Percentiles rank a stretch among this genome's conserved stretches.
Evolutionary conservation across 2,329 filamentous ascomycete species (phyloP).

Genomic region (Verticillium dahliae): DNA sequence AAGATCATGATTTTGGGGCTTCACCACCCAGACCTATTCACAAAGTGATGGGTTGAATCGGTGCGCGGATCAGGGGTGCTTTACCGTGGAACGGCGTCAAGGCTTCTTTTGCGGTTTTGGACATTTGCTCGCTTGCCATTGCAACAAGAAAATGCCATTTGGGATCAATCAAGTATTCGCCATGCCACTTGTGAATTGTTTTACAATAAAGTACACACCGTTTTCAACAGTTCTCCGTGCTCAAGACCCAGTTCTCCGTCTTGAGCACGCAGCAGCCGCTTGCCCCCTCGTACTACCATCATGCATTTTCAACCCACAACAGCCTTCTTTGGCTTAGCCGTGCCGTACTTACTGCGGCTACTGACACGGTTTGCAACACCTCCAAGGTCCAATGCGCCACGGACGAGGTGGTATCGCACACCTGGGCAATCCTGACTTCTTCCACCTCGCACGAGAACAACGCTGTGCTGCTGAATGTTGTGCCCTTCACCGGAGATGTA

Average conservation of each 20-base stretch:
- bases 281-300: too few relatives aligned
- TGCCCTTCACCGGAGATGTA: slow-evolving; percentile 98
- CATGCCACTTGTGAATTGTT: slow-evolving; percentile 5
- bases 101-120: slow-evolving; percentile 3
- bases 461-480: slow-evolving; percentile 98
- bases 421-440: slow-evolving; percentile 95
- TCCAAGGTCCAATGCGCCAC: slow-evolving; percentile 88
- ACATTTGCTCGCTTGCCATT: background rate
- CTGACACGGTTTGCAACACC: slow-evolving; percentile 81
- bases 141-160: slow-evolving; percentile 3
- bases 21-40: background rate
- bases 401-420: slow-evolving; percentile 90
- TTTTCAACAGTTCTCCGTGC: background rate
- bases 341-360: slow-evolving; percentile 92
- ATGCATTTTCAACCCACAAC: slow-evolving; percentile 34
- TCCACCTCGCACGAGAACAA: slow-evolving; percentile 91
- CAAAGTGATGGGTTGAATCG: background rate
- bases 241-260: too few relatives aligned
- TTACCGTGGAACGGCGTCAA: slow-evolving; percentile 11
- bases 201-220: slow-evolving; percentile 1
- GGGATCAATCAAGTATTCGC: slow-evolving; percentile 2
- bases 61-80: background rate
- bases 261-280: too few relatives aligned
- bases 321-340: slow-evolving; percentile 94
- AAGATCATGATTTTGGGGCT: slow-evolving; percentile 7